A percentile compares a stretch with the other conserved stretches of the same genome.
phyloP scores from a whole-genome alignment of 108 stramenopile species.

The Cyclotella atomus region DNA sequence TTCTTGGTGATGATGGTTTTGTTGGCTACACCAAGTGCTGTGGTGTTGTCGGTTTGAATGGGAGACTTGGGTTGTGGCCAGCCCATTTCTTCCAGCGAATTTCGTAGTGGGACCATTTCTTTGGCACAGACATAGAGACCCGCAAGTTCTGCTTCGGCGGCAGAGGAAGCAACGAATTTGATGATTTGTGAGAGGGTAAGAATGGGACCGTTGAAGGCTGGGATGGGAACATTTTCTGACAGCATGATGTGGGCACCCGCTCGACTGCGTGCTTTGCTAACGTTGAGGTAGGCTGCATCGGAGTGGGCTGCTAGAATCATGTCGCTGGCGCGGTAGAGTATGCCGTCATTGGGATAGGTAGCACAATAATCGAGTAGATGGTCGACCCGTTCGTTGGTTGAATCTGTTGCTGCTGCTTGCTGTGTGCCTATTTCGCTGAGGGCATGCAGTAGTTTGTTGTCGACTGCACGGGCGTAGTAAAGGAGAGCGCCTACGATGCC shows the following conservation, averaged over 20 bases:
- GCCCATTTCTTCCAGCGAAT: background rate
- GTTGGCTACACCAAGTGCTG: too few relatives aligned
- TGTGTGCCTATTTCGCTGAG: slow-evolving; percentile 26
- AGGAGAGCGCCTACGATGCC: slow-evolving; percentile 47
- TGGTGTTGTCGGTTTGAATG: background rate
- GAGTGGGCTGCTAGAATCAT: slow-evolving; percentile 40
- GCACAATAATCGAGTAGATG: slow-evolving; percentile 55
- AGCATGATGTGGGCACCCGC: too few relatives aligned
- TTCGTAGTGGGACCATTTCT: background rate
- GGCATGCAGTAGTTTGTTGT: slow-evolving; percentile 18
- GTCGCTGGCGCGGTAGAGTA: slow-evolving; percentile 41
- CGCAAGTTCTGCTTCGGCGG: background rate
- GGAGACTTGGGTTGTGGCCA: slow-evolving; percentile 2
- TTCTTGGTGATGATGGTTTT: background rate
- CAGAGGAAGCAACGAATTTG: background rate
- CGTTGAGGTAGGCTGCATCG: slow-evolving; percentile 37
- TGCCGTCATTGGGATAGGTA: too few relatives aligned
- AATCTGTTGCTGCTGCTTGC: slow-evolving; percentile 29
- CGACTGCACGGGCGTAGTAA: slow-evolving; percentile 50
- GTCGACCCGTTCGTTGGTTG: slow-evolving; percentile 8
- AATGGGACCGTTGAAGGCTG: background rate
- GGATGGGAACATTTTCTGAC: slow-evolving; percentile 1
- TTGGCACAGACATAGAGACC: too few relatives aligned
- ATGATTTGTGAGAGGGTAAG: background rate
- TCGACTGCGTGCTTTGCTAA: slow-evolving; percentile 33